Evolutionary conservation across 2,329 filamentous ascomycete genomes (phyloP), one percentile per base, ranked within the genome.

Genomic region (Golovinomyces cichoracearum): DNA sequence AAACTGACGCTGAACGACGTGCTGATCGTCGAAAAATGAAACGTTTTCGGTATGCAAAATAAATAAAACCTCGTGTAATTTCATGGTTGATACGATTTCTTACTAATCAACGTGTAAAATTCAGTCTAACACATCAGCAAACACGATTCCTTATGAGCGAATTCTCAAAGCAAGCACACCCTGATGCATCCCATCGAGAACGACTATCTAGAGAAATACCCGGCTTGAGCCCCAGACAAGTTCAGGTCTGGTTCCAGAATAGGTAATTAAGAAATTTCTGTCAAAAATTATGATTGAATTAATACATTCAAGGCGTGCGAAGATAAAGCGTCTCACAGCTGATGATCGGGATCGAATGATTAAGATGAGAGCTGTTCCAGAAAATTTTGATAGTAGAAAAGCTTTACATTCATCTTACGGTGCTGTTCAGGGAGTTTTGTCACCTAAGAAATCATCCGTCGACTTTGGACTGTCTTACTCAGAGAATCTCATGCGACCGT

Each of bases 191-290:
- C 44, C 85, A 93, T 62, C 73, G 86, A 53, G 86, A 93, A 61
- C 73, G 84, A 44, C 68, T 95, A 33, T 88, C 86, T 3, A 71
- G 80, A 53, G 84, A 94, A 61, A 94, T 95, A 42, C 86, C 88
- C 27, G 88, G 86, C 0, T 66, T 95, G 45, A 93, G 83, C 57
- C 83, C 86, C 33, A 76, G 86, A 52, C 86, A 95, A 62, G 88
- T 95, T 22, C 86, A 95, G 63, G 86, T 95, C 46, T 95, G 86
- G 88, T 95, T 95, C 64, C 86, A 95, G 64, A 95, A 95, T 64
- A 76, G 86, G 86, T 93, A 72, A 57, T 71, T 59, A 48, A 52
- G 19, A 41, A 40, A 19, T 13, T 41, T 21, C 7, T 12, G 22
- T 10, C 19, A 19, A 21, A 5, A 19, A 41, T 19, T 5, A 21